A percentile compares a stretch with the other conserved stretches of the same genome.
Conservation (phyloP, 2,329 filamentous ascomycete species). For the Alternaria ventricosa region DNA sequence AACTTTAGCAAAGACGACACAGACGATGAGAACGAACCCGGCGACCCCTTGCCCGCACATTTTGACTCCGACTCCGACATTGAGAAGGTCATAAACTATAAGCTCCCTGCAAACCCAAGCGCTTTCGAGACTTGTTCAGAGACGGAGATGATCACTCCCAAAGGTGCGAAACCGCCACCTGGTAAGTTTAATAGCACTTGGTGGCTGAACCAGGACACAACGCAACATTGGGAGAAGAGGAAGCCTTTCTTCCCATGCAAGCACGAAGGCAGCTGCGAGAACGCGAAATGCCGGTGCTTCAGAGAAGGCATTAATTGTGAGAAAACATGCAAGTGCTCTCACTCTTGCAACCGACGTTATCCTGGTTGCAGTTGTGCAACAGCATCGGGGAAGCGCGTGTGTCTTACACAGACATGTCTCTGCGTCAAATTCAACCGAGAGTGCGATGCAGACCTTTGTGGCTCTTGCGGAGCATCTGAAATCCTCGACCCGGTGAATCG, state of each 20-base stretch:
- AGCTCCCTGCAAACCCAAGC: constrained; percentile 21
- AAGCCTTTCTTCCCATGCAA: constrained; percentile 69
- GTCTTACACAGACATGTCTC: constrained; percentile 61
- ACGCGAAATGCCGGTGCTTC: constrained; percentile 68
- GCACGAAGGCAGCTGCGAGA: constrained; percentile 70
- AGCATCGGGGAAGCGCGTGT: constrained; percentile 48
- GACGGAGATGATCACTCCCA: background rate
- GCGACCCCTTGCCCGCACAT: constrained; percentile 13
- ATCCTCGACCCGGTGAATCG: constrained; percentile 73
- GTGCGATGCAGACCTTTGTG: constrained; percentile 79
- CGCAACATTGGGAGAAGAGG: constrained; percentile 63
- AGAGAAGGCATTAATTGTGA: constrained; percentile 70
- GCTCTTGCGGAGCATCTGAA: constrained; percentile 71
- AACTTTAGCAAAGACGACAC: background rate
- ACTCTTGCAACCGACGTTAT: constrained; percentile 61
- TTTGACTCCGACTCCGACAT: constrained; percentile 26
- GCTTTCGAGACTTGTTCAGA: constrained; percentile 10
- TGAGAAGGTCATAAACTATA: constrained; percentile 36
- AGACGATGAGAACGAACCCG: background rate
- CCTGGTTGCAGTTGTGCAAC: constrained; percentile 51
- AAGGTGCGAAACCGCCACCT: constrained; percentile 10
- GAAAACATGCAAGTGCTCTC: constrained; percentile 72
- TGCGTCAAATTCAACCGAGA: constrained; percentile 77
- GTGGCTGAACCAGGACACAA: constrained; percentile 47
- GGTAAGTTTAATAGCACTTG: constrained; percentile 24